phyloP scores from a whole-genome alignment of 106 monocot species.

The Dendrobium officinale region DNA sequence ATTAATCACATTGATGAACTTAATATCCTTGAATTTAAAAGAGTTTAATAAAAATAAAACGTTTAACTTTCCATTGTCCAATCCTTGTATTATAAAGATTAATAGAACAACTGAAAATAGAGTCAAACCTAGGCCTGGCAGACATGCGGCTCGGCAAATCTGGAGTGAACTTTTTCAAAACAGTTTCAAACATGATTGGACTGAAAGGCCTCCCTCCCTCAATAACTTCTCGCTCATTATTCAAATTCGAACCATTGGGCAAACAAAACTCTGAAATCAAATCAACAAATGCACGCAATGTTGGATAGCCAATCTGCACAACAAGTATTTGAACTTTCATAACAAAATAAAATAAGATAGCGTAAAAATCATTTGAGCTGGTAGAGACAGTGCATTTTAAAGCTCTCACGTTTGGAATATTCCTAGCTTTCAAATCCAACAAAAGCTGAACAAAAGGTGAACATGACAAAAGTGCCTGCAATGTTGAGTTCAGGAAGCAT shows the following conservation, averaged over 20 bases:
- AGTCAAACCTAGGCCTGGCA: constrained; percentile 74
- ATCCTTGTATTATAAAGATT: background rate
- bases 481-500: constrained; percentile 90
- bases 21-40: background rate
- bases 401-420: constrained; percentile 63
- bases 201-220: constrained; percentile 58
- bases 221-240: constrained; percentile 25
- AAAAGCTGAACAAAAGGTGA: constrained; percentile 75
- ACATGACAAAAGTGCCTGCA: constrained; percentile 92
- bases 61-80: background rate
- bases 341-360: constrained; percentile 2
- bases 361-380: background rate
- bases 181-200: constrained; percentile 83
- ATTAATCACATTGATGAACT: background rate
- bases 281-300: constrained; percentile 73
- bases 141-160: constrained; percentile 45
- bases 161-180: constrained; percentile 69
- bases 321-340: background rate
- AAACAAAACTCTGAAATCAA: constrained; percentile 73
- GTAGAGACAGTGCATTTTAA: background rate
- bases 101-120: constrained; percentile 3
- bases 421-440: constrained; percentile 43
- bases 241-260: constrained; percentile 37
- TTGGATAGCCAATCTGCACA: constrained; percentile 66
- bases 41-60: background rate